Evolutionary conservation across 2,329 filamentous ascomycete species (phyloP), one percentile per base, ranked within the genome.

Genomic region (Pseudocercospora cruenta): DNA sequence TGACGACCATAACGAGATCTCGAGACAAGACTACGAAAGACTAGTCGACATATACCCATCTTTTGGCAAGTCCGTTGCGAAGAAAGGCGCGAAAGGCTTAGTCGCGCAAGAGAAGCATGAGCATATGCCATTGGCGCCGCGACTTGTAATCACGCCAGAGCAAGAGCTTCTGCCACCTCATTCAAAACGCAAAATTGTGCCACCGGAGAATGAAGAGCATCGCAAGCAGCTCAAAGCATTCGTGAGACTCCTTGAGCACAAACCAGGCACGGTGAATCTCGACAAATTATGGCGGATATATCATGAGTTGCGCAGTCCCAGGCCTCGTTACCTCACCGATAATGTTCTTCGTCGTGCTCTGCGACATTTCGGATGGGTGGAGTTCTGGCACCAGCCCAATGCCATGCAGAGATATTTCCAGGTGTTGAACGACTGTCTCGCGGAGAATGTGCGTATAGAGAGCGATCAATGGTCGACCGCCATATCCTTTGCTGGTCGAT

Each of bases 341-440:
- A 66, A 74, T 4, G 80, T 88, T 57, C 86, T 93, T 19, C 87
- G 88, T 61, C 78, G 82, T 7, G 81, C 96, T 21, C 81, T 96
- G 60, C 87, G 86, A 62, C 86, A 88, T 49, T 86, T 97, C 68
- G 89, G 90, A 21, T 85, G 86, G 54, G 86, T 88, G 8, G 82
- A 86, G 58, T 71, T 65, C 60, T 74, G 71, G 60, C 83, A 84
- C 45, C 85, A 87, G 64, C 80, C 85, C 58, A 60, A 85, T 16
- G 85, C 88, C 55, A 96, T 93, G 90, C 82, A 91, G 72, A 90
- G 92, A 62, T 98, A 94, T 79, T 90, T 97, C 69, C 88, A 89
- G 4, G 82, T 97, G 24, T 84, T 98, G 19, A 89, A 94, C 69
- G 94, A 99, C 73, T 90, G 96, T 81, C 90, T 92, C 72, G 84